Evolutionary conservation across 768 basidiomycete genomes (phyloP).

Genomic region (Zangia roseola): DNA sequence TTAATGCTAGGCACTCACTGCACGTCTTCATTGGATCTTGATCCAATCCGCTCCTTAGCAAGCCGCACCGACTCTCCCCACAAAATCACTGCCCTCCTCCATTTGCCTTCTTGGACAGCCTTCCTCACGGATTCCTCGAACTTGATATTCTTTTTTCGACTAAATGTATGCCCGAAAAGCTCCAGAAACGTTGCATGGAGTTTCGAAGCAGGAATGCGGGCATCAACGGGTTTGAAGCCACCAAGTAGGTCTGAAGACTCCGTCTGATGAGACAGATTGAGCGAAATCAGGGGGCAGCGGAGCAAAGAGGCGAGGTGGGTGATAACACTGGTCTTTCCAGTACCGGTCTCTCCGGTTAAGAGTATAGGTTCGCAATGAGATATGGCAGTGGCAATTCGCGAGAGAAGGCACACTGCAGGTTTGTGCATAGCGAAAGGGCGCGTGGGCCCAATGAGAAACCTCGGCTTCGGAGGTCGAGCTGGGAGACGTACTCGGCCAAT

Average conservation of each 20-base stretch:
- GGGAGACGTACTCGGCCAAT: constrained; percentile 63
- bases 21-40: constrained; percentile 29
- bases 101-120: constrained; percentile 78
- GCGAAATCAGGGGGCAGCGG: constrained; percentile 71
- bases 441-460: constrained; percentile 30
- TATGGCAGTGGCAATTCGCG: constrained; percentile 74
- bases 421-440: constrained; percentile 88
- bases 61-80: constrained; percentile 79
- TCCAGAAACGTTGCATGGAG: constrained; percentile 75
- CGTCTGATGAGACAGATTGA: constrained; percentile 95
- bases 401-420: constrained; percentile 76
- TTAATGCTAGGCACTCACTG: constrained; percentile 17
- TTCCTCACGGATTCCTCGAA: constrained; percentile 81
- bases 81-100: constrained; percentile 78
- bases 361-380: constrained; percentile 79
- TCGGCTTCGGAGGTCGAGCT: constrained; percentile 39
- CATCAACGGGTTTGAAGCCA: constrained; percentile 94
- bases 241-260: constrained; percentile 93
- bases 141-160: constrained; percentile 83
- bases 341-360: constrained; percentile 97
- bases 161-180: constrained; percentile 85
- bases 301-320: constrained; percentile 84
- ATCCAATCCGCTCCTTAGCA: constrained; percentile 62
- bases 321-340: constrained; percentile 93
- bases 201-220: constrained; percentile 68